These are phyloP conservation scores for Plantago ovata DNA, from an alignment of 257 asterid genomes.

Conservation along the genomic window DNA sequence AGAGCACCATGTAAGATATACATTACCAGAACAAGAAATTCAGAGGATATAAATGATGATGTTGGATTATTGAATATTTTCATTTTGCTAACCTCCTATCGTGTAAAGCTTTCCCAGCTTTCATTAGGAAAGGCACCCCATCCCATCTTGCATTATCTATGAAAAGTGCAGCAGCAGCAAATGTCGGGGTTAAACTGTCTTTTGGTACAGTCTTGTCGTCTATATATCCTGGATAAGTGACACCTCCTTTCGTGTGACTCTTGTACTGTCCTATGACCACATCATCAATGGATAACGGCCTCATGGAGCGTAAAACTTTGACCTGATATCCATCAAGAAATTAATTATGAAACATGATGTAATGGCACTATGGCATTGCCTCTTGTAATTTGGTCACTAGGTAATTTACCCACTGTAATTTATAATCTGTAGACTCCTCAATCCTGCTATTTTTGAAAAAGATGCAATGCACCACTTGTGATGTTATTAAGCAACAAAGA, in stretches of 20 bases:
- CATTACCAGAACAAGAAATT: neutral
- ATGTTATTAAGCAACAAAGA: too few species aligned
- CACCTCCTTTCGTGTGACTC: constrained; percentile 68
- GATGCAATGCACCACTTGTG: too few species aligned
- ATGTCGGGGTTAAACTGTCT: constrained; percentile 86
- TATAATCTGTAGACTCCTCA: neutral
- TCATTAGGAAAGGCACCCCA: constrained; percentile 96
- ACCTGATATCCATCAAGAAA: constrained; percentile 45
- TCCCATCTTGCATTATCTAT: constrained; percentile 96
- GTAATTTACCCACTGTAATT: neutral
- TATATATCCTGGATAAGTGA: constrained; percentile 68
- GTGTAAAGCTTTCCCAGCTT: constrained; percentile 96
- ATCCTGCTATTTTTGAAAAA: neutral
- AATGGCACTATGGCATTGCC: neutral
- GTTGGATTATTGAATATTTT: neutral
- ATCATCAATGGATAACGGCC: constrained; percentile 61
- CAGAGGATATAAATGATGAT: neutral
- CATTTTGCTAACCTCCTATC: constrained; percentile 48
- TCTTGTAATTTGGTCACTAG: neutral
- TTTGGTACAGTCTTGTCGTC: constrained; percentile 92
- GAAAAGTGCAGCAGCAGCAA: constrained; percentile 98
- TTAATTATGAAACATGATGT: neutral
- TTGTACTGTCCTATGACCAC: constrained; percentile 89
- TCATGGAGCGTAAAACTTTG: constrained; percentile 94
- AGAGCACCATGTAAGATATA: constrained; percentile 4